Conservation (phyloP, 352 stramenopile genomes). For the Pythium catenulatum region DNA sequence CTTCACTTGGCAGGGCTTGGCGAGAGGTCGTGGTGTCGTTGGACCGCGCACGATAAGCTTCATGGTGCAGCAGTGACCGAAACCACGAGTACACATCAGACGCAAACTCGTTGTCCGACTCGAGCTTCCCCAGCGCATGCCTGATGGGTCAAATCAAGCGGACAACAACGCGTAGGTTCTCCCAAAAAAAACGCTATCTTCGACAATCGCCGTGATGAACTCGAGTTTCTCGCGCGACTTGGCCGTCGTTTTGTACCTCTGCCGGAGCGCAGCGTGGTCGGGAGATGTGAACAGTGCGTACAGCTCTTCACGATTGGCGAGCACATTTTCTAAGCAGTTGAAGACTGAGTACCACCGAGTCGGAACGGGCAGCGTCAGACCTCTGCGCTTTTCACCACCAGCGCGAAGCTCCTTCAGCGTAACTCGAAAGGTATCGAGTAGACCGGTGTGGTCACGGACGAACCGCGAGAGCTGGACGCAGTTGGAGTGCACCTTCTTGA, state of each 20-base stretch:
- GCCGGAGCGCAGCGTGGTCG: background rate
- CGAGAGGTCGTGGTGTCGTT: too few relatives aligned
- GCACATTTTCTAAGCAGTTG: background rate
- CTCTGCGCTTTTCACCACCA: background rate
- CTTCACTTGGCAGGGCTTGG: too few relatives aligned
- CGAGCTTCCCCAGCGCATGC: background rate
- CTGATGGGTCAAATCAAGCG: background rate
- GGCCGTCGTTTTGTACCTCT: background rate
- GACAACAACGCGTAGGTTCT: background rate
- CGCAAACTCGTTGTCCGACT: background rate
- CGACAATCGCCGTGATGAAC: background rate
- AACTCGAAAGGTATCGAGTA: slow-evolving; percentile 4
- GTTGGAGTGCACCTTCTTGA: background rate
- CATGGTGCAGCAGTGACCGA: background rate
- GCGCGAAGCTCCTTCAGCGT: background rate
- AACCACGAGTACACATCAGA: background rate
- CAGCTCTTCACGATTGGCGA: background rate
- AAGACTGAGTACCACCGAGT: slow-evolving; percentile 21
- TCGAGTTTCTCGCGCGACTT: background rate
- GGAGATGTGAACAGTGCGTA: too few relatives aligned
- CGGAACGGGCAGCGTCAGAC: background rate
- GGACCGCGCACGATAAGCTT: background rate
- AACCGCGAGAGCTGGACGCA: background rate
- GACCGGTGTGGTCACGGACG: background rate
- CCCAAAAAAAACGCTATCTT: background rate